Evolutionary conservation across 2,329 filamentous ascomycete genomes (phyloP).

Genomic region (Penicillium verrucosum): DNA sequence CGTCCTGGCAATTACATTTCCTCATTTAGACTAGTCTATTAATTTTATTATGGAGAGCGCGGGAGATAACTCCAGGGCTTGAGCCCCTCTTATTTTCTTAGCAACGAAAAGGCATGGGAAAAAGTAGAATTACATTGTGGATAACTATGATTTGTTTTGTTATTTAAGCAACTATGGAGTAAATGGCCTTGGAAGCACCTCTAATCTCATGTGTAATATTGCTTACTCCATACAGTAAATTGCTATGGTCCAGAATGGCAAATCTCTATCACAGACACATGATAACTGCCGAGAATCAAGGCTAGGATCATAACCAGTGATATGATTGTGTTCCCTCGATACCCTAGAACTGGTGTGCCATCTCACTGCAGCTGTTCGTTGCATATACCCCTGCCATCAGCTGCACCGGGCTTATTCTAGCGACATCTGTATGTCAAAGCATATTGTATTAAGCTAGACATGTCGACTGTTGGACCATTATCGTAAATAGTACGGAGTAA

Average conservation of each 20-base stretch:
- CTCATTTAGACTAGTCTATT: neutral
- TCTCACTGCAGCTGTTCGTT: conserved; percentile 20
- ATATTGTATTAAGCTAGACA: neutral
- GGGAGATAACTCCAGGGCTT: neutral
- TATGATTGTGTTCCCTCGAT: neutral
- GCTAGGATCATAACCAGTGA: neutral
- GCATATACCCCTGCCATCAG: conserved; percentile 14
- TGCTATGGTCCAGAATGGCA: neutral
- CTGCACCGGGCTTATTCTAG: conserved; percentile 15
- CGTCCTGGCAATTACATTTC: neutral
- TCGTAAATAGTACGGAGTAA: neutral
- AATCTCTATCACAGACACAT: conserved; percentile 1
- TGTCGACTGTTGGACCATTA: neutral
- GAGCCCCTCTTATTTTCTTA: neutral
- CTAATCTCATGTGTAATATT: neutral
- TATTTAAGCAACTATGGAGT: neutral
- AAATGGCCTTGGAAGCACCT: neutral
- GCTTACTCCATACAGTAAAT: neutral
- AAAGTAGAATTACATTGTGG: neutral
- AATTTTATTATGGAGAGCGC: neutral
- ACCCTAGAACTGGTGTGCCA: conserved; percentile 12
- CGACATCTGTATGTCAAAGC: neutral
- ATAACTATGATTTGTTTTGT: neutral
- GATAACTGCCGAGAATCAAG: neutral
- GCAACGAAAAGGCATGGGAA: neutral